Percentiles rank a stretch among this genome's conserved stretches.
These are phyloP conservation scores for Calonectria fujianensis DNA, from an alignment of 2,329 filamentous ascomycete genomes.

Conservation along the genomic window DNA sequence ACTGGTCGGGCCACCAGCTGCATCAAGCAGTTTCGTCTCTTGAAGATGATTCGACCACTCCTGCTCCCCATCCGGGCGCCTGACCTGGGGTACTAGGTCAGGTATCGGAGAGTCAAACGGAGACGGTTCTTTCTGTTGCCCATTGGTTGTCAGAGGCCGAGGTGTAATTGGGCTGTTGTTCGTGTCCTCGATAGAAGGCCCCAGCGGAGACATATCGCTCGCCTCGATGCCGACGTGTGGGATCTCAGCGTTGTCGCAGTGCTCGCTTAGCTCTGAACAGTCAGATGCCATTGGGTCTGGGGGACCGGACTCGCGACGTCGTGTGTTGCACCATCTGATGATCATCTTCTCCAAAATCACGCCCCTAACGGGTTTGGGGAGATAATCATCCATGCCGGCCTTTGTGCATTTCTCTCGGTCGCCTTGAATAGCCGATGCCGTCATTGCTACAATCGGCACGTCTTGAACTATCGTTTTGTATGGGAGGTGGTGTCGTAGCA, in stretches of 20 bases:
- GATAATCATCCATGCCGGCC: conserved; percentile 86
- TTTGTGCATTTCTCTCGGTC: conserved; percentile 83
- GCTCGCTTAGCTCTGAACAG: conserved; percentile 67
- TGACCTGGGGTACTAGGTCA: conserved; percentile 60
- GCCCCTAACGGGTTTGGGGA: conserved; percentile 84
- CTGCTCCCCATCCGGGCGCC: conserved; percentile 61
- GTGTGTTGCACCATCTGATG: conserved; percentile 76
- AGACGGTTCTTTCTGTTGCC: conserved; percentile 63
- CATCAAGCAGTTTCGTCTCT: conserved; percentile 68
- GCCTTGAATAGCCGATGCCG: conserved; percentile 85
- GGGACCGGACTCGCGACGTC: conserved; percentile 50
- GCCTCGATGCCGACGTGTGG: conserved; percentile 61
- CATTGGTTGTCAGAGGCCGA: conserved; percentile 62
- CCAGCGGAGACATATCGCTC: conserved; percentile 41
- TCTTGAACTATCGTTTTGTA: conserved; percentile 76
- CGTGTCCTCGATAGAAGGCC: conserved; percentile 55
- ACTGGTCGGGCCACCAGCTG: conserved; percentile 62
- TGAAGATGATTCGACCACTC: conserved; percentile 66
- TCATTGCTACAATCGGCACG: conserved; percentile 88
- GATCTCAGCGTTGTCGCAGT: conserved; percentile 65
- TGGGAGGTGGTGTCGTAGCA: conserved; percentile 80
- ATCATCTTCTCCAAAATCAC: conserved; percentile 82
- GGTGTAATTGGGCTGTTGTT: conserved; percentile 63
- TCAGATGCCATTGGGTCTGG: conserved; percentile 61
- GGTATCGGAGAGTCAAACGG: conserved; percentile 62